Percentiles rank a stretch among this genome's conserved stretches.
Evolutionary conservation across 108 stramenopile species (phyloP).

Genomic region (Discostella pseudostelligera): DNA sequence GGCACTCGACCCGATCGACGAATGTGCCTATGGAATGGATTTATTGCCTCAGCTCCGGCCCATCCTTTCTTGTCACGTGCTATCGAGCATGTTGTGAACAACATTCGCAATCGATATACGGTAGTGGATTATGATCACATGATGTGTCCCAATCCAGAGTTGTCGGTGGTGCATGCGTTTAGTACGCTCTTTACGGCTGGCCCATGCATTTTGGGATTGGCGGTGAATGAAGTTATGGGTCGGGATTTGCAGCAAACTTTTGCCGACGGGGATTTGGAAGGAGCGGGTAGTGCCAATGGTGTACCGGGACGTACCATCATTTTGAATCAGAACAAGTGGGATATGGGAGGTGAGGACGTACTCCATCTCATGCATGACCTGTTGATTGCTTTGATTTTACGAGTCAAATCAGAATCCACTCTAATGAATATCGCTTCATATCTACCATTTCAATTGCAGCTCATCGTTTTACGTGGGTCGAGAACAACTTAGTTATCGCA

Average conservation of each 20-base stretch:
- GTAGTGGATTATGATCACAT: slow-evolving; percentile 65
- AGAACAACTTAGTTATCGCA: slow-evolving; percentile 56
- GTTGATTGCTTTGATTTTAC: background rate
- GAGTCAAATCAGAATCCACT: background rate
- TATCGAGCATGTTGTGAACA: slow-evolving; percentile 64
- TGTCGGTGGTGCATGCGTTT: slow-evolving; percentile 44
- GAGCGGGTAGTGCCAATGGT: slow-evolving; percentile 3
- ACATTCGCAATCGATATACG: slow-evolving; percentile 70
- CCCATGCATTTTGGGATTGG: slow-evolving; percentile 60
- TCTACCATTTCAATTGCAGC: slow-evolving; percentile 11
- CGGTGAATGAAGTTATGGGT: slow-evolving; percentile 55
- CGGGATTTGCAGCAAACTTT: slow-evolving; percentile 49
- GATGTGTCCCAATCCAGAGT: slow-evolving; percentile 56
- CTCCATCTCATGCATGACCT: background rate
- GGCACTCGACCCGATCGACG: slow-evolving; percentile 45
- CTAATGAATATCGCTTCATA: background rate
- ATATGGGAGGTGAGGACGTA: slow-evolving; percentile 43
- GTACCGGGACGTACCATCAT: slow-evolving; percentile 65
- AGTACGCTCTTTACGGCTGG: slow-evolving; percentile 63
- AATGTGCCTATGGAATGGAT: slow-evolving; percentile 70
- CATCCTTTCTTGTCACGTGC: slow-evolving; percentile 56
- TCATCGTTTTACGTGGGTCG: slow-evolving; percentile 60
- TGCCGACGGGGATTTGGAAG: slow-evolving; percentile 48
- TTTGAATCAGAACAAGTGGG: slow-evolving; percentile 56
- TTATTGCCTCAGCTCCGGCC: slow-evolving; percentile 60